Conservation (phyloP, 805 yeast species). For the Ogataea pini region DNA sequence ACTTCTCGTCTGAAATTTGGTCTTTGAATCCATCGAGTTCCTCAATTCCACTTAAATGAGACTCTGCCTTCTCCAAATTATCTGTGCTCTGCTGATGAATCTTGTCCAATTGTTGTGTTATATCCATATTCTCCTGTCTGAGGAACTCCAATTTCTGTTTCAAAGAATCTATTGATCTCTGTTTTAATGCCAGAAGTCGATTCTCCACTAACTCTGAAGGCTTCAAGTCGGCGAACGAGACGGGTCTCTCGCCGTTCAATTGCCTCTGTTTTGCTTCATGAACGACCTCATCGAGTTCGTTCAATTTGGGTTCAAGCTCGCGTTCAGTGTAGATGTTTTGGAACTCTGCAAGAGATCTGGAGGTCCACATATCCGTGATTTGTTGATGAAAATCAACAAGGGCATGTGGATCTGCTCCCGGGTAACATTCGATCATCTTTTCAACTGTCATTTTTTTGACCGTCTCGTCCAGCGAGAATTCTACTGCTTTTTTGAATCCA, state of each 20-base stretch:
- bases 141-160: conserved; percentile 18
- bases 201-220: conserved; percentile 29
- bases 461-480: conserved; percentile 42
- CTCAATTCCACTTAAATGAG: conserved; percentile 13
- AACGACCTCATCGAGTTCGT: conserved; percentile 50
- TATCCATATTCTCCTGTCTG: conserved; percentile 15
- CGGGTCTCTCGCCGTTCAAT: conserved; percentile 13
- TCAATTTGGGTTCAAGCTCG: conserved; percentile 42
- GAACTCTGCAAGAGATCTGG: conserved; percentile 45
- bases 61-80: conserved; percentile 13
- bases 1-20: conserved; percentile 20
- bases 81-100: conserved; percentile 11
- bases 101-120: conserved; percentile 14
- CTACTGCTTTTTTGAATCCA: conserved; percentile 36
- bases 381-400: conserved; percentile 48
- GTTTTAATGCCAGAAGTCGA: conserved; percentile 16
- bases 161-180: conserved; percentile 17
- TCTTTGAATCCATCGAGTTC: conserved; percentile 18
- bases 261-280: conserved; percentile 35
- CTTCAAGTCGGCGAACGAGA: conserved; percentile 19
- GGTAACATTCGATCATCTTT: conserved; percentile 47
- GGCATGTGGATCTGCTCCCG: conserved; percentile 42
- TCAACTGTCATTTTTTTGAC: conserved; percentile 46
- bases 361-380: conserved; percentile 45
- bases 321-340: conserved; percentile 48